phyloP scores from a whole-genome alignment of 192 early-diverging fungal genomes.

The Coemansia sp. region DNA sequence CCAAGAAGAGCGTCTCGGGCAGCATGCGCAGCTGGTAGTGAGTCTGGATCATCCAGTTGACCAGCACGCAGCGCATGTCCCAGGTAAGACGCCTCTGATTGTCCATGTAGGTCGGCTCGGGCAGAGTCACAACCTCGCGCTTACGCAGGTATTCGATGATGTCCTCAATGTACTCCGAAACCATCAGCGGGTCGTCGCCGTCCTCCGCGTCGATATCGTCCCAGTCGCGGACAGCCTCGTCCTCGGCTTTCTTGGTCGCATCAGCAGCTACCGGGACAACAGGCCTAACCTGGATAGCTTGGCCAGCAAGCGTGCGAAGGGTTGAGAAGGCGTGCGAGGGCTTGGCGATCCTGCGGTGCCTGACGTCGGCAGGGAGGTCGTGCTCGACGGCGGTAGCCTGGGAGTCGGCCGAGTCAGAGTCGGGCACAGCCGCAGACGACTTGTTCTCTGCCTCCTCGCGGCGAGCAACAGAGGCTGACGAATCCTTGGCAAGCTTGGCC shows the following conservation, averaged over 20 bases:
- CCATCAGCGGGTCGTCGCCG: conserved; percentile 82
- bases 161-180: conserved; percentile 90
- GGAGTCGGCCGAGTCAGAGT: conserved; percentile 29
- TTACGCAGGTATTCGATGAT: conserved; percentile 85
- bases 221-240: conserved; percentile 45
- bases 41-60: conserved; percentile 95
- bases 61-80: conserved; percentile 89
- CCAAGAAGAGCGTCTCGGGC: conserved; percentile 90
- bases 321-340: conserved; percentile 39
- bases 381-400: conserved; percentile 39
- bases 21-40: conserved; percentile 87
- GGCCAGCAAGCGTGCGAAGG: conserved; percentile 12
- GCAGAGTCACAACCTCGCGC: conserved; percentile 73
- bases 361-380: background rate
- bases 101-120: conserved; percentile 78
- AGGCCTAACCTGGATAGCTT: conserved; percentile 12
- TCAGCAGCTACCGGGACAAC: conserved; percentile 2
- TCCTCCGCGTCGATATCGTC: conserved; percentile 81
- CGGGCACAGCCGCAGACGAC: conserved; percentile 9
- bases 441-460: background rate
- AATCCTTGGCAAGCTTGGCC: conserved; percentile 13
- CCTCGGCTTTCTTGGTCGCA: background rate
- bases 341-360: conserved; percentile 35
- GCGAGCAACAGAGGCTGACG: background rate
- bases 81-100: conserved; percentile 82